phyloP scores from a whole-genome alignment of 139 green algal genomes.

The Ettlia oleoabundans region DNA sequence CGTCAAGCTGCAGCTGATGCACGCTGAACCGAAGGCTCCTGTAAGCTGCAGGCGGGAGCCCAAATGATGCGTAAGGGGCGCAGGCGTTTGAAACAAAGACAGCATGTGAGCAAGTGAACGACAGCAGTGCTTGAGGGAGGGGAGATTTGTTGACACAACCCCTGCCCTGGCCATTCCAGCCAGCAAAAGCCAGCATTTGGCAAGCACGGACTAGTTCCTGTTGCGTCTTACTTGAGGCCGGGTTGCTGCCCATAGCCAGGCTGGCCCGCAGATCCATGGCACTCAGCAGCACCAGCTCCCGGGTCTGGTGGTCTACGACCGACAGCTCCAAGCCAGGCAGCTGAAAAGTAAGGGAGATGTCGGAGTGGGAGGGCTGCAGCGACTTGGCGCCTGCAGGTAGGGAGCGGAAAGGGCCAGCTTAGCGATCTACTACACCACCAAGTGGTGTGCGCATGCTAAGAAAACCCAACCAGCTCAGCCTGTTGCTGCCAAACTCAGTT shows the following conservation, averaged over 20 bases:
- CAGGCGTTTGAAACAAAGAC: background rate
- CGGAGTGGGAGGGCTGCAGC: background rate
- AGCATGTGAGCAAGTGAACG: background rate
- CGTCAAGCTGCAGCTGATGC: conserved; percentile 72
- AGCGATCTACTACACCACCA: too few relatives aligned
- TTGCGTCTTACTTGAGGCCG: conserved; percentile 7
- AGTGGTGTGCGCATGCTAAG: too few relatives aligned
- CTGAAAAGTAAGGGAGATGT: conserved; percentile 37
- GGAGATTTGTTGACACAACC: too few relatives aligned
- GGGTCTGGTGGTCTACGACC: conserved; percentile 74
- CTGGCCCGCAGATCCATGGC: conserved; percentile 5
- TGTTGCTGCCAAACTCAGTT: too few relatives aligned
- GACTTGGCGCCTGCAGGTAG: background rate
- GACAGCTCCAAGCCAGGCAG: conserved; percentile 68
- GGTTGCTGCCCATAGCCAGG: conserved; percentile 10
- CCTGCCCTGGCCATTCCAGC: too few relatives aligned
- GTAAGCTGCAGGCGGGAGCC: conserved; percentile 17
- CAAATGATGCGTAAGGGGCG: too few relatives aligned
- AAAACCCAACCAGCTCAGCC: too few relatives aligned
- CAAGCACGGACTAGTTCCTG: too few relatives aligned
- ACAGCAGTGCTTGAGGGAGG: too few relatives aligned
- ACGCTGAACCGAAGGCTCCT: conserved; percentile 45
- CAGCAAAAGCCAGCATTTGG: background rate
- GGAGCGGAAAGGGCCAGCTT: too few relatives aligned
- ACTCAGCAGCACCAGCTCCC: conserved; percentile 77